Conservation (phyloP, 805 yeast species). For the Saccharomycopsis capsularis region DNA sequence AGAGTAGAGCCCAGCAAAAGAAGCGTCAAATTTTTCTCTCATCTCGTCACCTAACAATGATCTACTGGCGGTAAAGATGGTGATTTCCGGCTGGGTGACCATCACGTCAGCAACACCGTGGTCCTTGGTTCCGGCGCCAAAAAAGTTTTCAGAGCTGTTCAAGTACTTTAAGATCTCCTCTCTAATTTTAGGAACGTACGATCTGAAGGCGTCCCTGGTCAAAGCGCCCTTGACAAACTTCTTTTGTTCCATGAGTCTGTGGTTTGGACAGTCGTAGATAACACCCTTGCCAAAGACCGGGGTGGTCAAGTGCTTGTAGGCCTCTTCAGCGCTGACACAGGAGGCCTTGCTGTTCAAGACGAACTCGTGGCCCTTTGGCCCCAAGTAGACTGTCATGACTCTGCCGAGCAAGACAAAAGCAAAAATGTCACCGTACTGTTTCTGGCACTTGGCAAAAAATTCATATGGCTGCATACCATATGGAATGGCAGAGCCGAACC, state of each 20-base stretch:
- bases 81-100: slow-evolving; percentile 87
- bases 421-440: slow-evolving; percentile 87
- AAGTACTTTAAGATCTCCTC: slow-evolving; percentile 71
- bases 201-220: slow-evolving; percentile 74
- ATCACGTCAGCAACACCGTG: slow-evolving; percentile 59
- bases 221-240: slow-evolving; percentile 89
- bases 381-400: slow-evolving; percentile 91
- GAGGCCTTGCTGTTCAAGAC: slow-evolving; percentile 82
- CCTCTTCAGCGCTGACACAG: slow-evolving; percentile 94
- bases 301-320: slow-evolving; percentile 95
- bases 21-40: slow-evolving; percentile 72
- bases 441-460: slow-evolving; percentile 72
- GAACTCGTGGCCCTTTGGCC: slow-evolving; percentile 97
- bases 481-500: slow-evolving; percentile 85
- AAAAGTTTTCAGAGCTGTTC: slow-evolving; percentile 42
- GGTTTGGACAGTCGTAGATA: slow-evolving; percentile 92
- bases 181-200: slow-evolving; percentile 81
- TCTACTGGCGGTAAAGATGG: slow-evolving; percentile 93
- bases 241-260: slow-evolving; percentile 95
- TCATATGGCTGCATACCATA: slow-evolving; percentile 94
- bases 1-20: slow-evolving; percentile 77
- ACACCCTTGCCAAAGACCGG: slow-evolving; percentile 98
- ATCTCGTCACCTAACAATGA: slow-evolving; percentile 86
- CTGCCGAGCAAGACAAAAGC: slow-evolving; percentile 85
- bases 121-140: slow-evolving; percentile 30